These are phyloP conservation scores for Madurella fahalii DNA, from an alignment of 2,329 filamentous ascomycete genomes.

Conservation along the genomic window DNA sequence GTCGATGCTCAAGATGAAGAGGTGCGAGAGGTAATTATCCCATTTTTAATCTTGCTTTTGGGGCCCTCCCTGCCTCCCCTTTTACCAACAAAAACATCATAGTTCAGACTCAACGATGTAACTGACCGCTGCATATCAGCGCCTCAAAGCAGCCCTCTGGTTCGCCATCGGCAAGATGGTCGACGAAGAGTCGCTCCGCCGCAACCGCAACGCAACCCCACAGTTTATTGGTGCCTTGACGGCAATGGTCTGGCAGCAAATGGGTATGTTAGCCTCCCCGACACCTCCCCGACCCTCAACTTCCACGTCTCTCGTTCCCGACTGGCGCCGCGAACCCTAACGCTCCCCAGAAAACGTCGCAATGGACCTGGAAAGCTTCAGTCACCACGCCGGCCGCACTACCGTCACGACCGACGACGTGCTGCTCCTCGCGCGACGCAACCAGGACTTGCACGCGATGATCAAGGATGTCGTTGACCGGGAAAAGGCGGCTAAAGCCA, in stretches of 20 bases:
- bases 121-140: constrained; percentile 43
- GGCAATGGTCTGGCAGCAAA: constrained; percentile 82
- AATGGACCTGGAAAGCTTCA: constrained; percentile 53
- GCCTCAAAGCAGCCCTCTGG: constrained; percentile 82
- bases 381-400: constrained; percentile 73
- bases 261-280: constrained; percentile 54
- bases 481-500: constrained; percentile 43
- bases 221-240: constrained; percentile 86
- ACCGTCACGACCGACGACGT: constrained; percentile 85
- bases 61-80: too few species aligned
- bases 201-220: constrained; percentile 80
- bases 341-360: constrained; percentile 49
- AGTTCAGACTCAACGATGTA: background rate
- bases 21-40: constrained; percentile 25
- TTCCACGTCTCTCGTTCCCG: background rate
- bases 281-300: too few species aligned
- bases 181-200: constrained; percentile 71
- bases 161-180: constrained; percentile 81
- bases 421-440: constrained; percentile 78
- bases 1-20: constrained; percentile 25
- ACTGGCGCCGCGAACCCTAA: background rate
- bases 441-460: constrained; percentile 76
- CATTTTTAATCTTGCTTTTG: background rate
- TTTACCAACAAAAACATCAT: background rate
- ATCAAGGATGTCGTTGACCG: constrained; percentile 65